These are phyloP conservation scores for Seminavis robusta DNA, from an alignment of 108 stramenopile species.

Conservation along the genomic window DNA sequence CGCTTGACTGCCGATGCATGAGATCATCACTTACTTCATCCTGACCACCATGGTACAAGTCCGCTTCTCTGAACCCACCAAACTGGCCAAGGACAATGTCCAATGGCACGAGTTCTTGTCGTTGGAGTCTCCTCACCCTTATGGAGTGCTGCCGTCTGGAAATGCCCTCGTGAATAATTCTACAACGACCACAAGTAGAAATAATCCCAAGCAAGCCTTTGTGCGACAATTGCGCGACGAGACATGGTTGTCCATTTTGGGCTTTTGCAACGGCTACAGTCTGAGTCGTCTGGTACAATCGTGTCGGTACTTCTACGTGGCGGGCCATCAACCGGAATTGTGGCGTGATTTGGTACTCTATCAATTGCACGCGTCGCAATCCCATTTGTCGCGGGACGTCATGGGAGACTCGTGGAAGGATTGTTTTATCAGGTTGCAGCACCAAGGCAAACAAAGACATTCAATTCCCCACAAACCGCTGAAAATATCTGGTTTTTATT, in stretches of 20 bases:
- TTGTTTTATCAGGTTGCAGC: conserved; percentile 35
- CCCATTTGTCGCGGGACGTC: conserved; percentile 8
- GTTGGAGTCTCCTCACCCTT: conserved; percentile 67
- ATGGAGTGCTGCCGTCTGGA: conserved; percentile 72
- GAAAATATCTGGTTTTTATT: conserved; percentile 62
- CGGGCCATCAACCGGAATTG: conserved; percentile 76
- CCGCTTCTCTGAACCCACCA: no score
- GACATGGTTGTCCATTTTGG: conserved; percentile 45
- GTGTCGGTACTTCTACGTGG: conserved; percentile 70
- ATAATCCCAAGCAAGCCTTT: not conserved
- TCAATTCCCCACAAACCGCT: conserved; percentile 53
- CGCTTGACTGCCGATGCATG: no score
- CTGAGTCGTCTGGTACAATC: conserved; percentile 33
- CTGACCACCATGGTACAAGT: no score
- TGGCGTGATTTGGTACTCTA: conserved; percentile 80
- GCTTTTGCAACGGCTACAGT: conserved; percentile 52
- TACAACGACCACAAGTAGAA: not conserved
- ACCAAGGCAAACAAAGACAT: conserved; percentile 3
- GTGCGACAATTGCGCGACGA: conserved; percentile 57
- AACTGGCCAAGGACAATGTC: no score
- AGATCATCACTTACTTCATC: no score
- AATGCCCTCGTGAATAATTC: conserved; percentile 52
- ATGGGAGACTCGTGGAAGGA: conserved; percentile 57
- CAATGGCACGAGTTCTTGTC: no score
- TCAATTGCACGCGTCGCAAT: conserved; percentile 23